phyloP scores from a whole-genome alignment of 2,329 filamentous ascomycete species.

The Hymenoscyphus salicellus region DNA sequence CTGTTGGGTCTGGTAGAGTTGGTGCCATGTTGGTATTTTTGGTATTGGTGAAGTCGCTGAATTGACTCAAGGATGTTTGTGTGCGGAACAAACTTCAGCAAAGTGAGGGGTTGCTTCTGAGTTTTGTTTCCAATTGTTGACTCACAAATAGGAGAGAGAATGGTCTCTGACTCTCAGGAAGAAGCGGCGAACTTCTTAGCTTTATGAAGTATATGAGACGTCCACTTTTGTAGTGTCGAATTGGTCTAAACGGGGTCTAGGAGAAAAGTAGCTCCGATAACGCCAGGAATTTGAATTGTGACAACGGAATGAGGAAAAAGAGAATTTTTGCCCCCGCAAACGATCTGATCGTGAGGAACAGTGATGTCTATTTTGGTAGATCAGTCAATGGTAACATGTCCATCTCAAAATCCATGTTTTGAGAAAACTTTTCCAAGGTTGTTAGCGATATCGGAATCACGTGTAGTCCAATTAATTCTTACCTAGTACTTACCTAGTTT shows the following conservation, averaged over 20 bases:
- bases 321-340: no score
- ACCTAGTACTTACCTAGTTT: background rate
- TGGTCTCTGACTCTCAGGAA: background rate
- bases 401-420: conserved; percentile 1
- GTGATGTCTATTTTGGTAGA: background rate
- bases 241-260: background rate
- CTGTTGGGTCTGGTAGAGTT: conserved; percentile 53
- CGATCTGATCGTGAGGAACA: no score
- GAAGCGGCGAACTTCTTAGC: background rate
- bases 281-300: background rate
- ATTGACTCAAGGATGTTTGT: background rate
- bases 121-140: background rate
- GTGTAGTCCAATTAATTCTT: background rate
- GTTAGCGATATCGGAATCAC: conserved; percentile 13
- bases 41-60: background rate
- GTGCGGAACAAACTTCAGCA: background rate
- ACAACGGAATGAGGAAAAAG: no score
- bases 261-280: background rate
- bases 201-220: background rate
- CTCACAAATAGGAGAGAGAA: background rate
- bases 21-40: conserved; percentile 22
- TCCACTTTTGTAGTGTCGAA: background rate
- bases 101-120: background rate
- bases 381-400: background rate
- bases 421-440: conserved; percentile 5